phyloP scores from a whole-genome alignment of 495 filamentous ascomycete genomes.

The Aspergillus mulundensis region DNA sequence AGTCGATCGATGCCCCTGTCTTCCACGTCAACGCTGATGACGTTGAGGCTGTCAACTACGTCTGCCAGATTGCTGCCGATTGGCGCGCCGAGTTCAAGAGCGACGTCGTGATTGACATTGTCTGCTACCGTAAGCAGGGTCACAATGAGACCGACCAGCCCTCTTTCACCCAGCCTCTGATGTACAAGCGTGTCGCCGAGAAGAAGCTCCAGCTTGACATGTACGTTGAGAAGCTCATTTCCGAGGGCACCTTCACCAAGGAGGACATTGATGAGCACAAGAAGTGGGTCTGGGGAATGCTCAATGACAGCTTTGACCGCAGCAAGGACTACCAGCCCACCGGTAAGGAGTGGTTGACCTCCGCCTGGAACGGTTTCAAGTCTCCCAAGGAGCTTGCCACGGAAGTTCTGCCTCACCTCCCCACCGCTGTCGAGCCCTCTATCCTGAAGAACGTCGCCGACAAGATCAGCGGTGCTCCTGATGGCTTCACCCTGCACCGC shows the following conservation, averaged over 20 bases:
- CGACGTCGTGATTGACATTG: constrained; percentile 95
- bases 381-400: constrained; percentile 95
- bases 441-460: constrained; percentile 74
- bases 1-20: constrained; percentile 94
- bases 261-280: constrained; percentile 98
- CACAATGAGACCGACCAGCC: constrained; percentile 99
- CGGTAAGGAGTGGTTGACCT: constrained; percentile 96
- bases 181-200: constrained; percentile 93
- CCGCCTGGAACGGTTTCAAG: constrained; percentile 99
- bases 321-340: constrained; percentile 97
- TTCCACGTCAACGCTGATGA: constrained; percentile 99
- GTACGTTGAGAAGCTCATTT: constrained; percentile 82
- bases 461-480: constrained; percentile 68
- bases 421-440: constrained; percentile 70
- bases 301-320: constrained; percentile 92
- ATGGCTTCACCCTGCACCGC: constrained; percentile 82
- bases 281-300: constrained; percentile 99
- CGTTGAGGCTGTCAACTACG: constrained; percentile 96
- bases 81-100: constrained; percentile 97
- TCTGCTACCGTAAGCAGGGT: constrained; percentile 98
- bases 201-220: constrained; percentile 78
- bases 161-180: constrained; percentile 97
- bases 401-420: constrained; percentile 88
- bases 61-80: constrained; percentile 93
- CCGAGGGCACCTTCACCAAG: constrained; percentile 91